phyloP scores from a whole-genome alignment of 345 rosid species.

The Abelmoschus esculentus region DNA sequence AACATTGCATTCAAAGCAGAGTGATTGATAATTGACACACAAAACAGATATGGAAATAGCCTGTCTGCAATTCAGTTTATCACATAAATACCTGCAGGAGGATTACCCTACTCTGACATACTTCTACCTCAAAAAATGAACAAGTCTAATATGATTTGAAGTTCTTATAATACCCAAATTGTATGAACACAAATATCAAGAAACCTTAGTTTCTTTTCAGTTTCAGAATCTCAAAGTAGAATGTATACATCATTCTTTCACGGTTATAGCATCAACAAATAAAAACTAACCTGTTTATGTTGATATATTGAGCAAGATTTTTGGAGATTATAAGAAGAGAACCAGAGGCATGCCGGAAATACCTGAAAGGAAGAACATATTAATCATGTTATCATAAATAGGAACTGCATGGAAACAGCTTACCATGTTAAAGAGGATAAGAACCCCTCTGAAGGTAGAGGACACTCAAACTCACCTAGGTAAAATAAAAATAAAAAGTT shows the following conservation, averaged over 20 bases:
- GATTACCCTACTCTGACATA: not conserved
- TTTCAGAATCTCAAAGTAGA: constrained; percentile 3
- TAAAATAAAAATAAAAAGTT: not conserved
- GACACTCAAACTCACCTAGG: not conserved
- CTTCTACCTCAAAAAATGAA: not conserved
- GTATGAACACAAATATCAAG: not conserved
- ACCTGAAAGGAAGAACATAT: constrained; percentile 38
- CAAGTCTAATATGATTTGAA: not conserved
- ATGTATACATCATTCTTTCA: not conserved
- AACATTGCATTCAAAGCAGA: not conserved
- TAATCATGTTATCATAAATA: not conserved
- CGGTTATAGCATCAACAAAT: not conserved
- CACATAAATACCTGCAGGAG: no score
- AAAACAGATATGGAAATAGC: not conserved
- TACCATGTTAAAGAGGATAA: constrained; percentile 2
- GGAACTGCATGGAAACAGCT: not conserved
- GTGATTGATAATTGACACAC: not conserved
- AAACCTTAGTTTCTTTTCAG: not conserved
- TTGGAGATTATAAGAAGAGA: constrained; percentile 67
- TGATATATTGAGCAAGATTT: constrained; percentile 70
- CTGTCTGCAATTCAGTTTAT: not conserved
- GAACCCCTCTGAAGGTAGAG: not conserved
- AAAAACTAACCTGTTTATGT: constrained; percentile 72
- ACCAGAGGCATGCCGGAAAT: constrained; percentile 80
- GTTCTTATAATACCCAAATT: not conserved